Evolutionary conservation across 441 rosid genomes (phyloP), one percentile per base, ranked within the genome.

Genomic region (Bocquillonia castaneifolia): DNA sequence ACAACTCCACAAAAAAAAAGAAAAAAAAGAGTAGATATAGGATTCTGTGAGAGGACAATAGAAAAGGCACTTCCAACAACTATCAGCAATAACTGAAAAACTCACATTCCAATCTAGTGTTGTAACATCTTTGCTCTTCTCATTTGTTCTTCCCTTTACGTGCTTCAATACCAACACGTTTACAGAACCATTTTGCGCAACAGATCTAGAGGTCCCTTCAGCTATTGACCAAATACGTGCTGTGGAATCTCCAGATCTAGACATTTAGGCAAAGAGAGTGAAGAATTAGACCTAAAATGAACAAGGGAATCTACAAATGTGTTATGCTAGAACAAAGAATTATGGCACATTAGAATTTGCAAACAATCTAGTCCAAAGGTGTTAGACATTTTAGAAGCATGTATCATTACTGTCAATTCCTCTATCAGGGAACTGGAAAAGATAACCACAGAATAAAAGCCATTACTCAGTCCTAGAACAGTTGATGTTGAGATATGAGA

Each of bases 51-150:
- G 18, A 22, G 12, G 26, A 66, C 40, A 45, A 71, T 50, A 47
- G 22, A 28, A 52, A 23, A 60, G n/a, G n/a, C 39, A 53, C n/a
- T 40, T 6, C 42, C 22, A 37, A 63, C 22, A 29, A 23, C 20
- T 9, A 65, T 34, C 51, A 37, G 44, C 45, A 25, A 47, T 6
- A 57, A 70, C 15, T 18, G 37, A 66, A 77, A 34, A 75, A 58
- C 99, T 88, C 79, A 94, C 99, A 84, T 92, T 92, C 99, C 99
- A 94, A 81, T 94, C 99, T 47, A 94, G 89, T 26, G 99, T 92
- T 5, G 99, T 94, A 63, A 94, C 98, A 71, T 94, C 99, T 77
- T 90, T 92, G 85, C 96, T 88, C 84, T 94, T 94, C 84, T 94
- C 98, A 74, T 86, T 92, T 57, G 92, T 90, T 79, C 85, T 86